A percentile compares a stretch with the other conserved stretches of the same genome.
Conservation (phyloP, 2,329 filamentous ascomycete genomes). For the Microdochium bolleyi region DNA sequence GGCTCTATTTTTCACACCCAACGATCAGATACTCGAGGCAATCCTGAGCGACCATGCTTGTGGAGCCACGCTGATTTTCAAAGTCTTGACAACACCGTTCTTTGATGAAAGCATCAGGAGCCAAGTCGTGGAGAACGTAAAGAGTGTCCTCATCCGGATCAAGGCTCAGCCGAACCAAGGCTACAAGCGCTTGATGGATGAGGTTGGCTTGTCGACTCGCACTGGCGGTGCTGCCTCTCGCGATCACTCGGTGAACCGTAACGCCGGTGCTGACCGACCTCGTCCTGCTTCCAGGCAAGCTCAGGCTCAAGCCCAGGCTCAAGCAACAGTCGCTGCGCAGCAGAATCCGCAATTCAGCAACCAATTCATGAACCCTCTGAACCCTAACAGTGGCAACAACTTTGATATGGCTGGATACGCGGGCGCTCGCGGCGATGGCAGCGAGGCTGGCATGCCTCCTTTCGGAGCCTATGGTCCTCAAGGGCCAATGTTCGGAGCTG, state of each 20-base stretch:
- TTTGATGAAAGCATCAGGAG: constrained; percentile 85
- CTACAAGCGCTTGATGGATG: constrained; percentile 98
- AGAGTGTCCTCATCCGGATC: constrained; percentile 78
- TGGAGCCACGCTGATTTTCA: constrained; percentile 94
- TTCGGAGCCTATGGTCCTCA: constrained; percentile 44
- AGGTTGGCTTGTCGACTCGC: constrained; percentile 79
- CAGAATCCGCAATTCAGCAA: constrained; percentile 31
- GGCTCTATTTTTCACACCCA: constrained; percentile 84
- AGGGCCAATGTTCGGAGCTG: constrained; percentile 41
- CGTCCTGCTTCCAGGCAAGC: constrained; percentile 49
- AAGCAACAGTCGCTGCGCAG: constrained; percentile 20
- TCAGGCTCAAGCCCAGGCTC: constrained; percentile 12
- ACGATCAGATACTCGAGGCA: constrained; percentile 79
- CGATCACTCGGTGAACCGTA: constrained; percentile 35
- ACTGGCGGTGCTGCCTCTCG: constrained; percentile 32
- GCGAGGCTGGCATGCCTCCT: constrained; percentile 39
- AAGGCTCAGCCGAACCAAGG: constrained; percentile 92
- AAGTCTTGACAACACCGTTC: constrained; percentile 94
- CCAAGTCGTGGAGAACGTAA: constrained; percentile 87
- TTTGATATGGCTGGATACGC: constrained; percentile 44
- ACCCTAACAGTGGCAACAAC: constrained; percentile 27
- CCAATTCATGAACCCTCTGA: constrained; percentile 47
- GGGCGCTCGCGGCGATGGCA: constrained; percentile 42
- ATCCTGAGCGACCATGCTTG: constrained; percentile 89
- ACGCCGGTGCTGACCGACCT: constrained; percentile 40